Evolutionary conservation across 2,329 filamentous ascomycete species (phyloP), one percentile per base, ranked within the genome.

Genomic region (Lachnum nothofagi): DNA sequence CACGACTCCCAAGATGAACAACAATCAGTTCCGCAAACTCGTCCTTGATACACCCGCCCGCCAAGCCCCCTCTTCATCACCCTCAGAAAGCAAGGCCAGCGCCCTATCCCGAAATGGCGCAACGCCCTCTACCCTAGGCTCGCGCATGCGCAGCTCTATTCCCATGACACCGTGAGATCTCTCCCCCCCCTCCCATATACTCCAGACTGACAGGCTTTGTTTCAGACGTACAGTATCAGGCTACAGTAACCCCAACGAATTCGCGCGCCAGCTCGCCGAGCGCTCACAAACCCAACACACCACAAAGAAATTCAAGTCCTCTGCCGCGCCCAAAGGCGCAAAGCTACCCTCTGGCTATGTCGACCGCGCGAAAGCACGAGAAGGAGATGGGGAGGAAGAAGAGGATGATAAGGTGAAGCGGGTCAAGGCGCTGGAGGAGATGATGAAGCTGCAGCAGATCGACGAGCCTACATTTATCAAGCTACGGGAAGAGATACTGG

Each of bases 1-100:
- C 37, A 25, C 7, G 10, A 47, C 16, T 17, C n/a, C 17, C 29
- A 19, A 42, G 6, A 97, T 98, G 93, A 95, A 97, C 67, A 97
- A 97, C 75, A 82, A 90, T 37, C 88, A 96, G 62, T 98, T 98
- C 63, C 85, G 93, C 46, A 85, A 86, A 56, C 78, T 97, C 5
- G 69, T 95, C 19, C 73, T 83, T 68, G 70, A 79, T 56, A 76
- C 72, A 3, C 68, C 75, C 2, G 65, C 69, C 6, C 57, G 65
- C 33, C 56, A 71, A 51, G 58, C 66, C 55, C 39, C 44, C 7
- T 42, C 53, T 9, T 54, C 47, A 3, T 56, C 52, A 12, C 37
- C 51, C n/a, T 42, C 45, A 44, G 54, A 54, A n/a, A 38, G 4
- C 8, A 46, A 51, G 16, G 8, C 37, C 29, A 42, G 42, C 47